phyloP scores from a whole-genome alignment of 2,329 filamentous ascomycete genomes.

The Arthrobotrys iridis region DNA sequence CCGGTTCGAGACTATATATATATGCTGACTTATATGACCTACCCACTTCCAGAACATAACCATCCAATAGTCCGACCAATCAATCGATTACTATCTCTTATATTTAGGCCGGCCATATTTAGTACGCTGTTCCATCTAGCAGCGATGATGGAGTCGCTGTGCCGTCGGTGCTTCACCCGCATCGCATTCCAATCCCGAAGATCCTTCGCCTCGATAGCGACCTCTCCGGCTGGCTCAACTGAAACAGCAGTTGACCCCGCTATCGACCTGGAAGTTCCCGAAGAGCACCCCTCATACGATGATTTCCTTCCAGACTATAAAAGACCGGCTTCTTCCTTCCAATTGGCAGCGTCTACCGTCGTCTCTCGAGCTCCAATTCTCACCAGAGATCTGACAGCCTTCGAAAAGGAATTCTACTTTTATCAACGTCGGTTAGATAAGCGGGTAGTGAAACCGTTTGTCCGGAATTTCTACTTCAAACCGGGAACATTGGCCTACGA shows the following conservation, averaged over 20 bases:
- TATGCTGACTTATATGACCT: background rate
- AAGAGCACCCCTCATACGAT: conserved; percentile 7
- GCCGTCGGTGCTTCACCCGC: conserved; percentile 50
- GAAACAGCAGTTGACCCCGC: conserved; percentile 2
- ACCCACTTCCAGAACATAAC: background rate
- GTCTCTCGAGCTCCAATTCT: conserved; percentile 88
- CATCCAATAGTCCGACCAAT: background rate
- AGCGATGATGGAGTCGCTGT: conserved; percentile 38
- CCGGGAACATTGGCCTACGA: conserved; percentile 82
- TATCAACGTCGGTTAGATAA: conserved; percentile 98
- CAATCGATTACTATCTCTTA: background rate
- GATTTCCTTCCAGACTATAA: conserved; percentile 26
- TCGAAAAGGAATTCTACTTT: conserved; percentile 93
- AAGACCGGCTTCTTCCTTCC: conserved; percentile 61
- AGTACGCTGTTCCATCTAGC: background rate
- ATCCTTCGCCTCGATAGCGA: conserved; percentile 47
- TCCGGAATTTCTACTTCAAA: conserved; percentile 94
- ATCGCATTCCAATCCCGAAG: conserved; percentile 38
- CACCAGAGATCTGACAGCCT: conserved; percentile 82
- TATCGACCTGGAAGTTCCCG: background rate
- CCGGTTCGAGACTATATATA: background rate
- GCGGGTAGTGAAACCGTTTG: conserved; percentile 85
- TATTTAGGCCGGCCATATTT: background rate
- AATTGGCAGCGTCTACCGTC: conserved; percentile 75
- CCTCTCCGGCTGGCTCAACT: background rate